These are phyloP conservation scores for Candida dendrica DNA, from an alignment of 805 yeast species.

Conservation along the genomic window DNA sequence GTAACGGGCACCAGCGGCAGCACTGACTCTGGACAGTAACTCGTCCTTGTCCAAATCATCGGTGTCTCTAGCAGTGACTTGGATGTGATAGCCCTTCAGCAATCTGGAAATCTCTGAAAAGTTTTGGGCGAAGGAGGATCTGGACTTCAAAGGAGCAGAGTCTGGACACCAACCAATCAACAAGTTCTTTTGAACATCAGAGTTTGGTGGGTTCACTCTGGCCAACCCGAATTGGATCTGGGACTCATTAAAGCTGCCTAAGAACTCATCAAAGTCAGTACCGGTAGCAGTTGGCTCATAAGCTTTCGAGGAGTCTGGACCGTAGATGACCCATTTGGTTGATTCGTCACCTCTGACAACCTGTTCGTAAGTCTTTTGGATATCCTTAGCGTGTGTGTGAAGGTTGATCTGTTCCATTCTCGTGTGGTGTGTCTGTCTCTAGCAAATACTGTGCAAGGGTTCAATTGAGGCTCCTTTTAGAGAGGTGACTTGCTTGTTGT, in stretches of 20 bases:
- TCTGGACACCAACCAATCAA: conserved; percentile 97
- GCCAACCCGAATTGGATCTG: conserved; percentile 87
- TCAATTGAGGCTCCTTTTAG: too few relatives aligned
- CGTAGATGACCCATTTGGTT: conserved; percentile 71
- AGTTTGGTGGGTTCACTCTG: conserved; percentile 84
- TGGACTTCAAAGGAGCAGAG: conserved; percentile 74
- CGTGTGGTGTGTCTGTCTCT: neutral
- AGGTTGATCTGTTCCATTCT: conserved; percentile 44
- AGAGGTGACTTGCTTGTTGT: too few relatives aligned
- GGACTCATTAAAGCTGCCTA: conserved; percentile 77
- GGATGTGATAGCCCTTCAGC: conserved; percentile 85
- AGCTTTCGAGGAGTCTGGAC: conserved; percentile 52
- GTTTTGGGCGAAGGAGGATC: conserved; percentile 70
- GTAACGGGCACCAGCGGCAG: conserved; percentile 95
- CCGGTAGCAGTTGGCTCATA: conserved; percentile 44
- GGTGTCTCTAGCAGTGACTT: conserved; percentile 89
- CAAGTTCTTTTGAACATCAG: conserved; percentile 78
- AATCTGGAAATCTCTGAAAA: conserved; percentile 68
- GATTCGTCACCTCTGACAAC: conserved; percentile 73
- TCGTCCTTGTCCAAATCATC: conserved; percentile 83
- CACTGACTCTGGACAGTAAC: conserved; percentile 66
- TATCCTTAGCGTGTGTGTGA: conserved; percentile 65
- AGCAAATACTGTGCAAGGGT: neutral
- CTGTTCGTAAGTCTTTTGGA: conserved; percentile 67
- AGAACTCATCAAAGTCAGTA: conserved; percentile 64